phyloP scores from a whole-genome alignment of 768 basidiomycete species.

The Antrodiella citrinella region DNA sequence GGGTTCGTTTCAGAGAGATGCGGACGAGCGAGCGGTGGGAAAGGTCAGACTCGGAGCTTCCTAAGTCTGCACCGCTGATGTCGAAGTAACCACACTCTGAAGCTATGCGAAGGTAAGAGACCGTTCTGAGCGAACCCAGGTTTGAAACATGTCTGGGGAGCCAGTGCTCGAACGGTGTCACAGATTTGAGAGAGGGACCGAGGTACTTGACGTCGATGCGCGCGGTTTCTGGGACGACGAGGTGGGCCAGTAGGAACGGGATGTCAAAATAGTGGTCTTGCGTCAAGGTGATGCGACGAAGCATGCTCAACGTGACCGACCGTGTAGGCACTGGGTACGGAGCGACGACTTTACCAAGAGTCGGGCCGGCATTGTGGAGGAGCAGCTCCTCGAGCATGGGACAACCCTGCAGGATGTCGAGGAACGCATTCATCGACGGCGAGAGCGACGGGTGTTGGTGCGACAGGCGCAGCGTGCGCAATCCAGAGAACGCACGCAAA shows the following conservation, averaged over 20 bases:
- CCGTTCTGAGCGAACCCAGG: background rate
- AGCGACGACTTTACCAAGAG: background rate
- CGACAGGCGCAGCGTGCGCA: background rate
- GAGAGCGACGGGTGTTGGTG: background rate
- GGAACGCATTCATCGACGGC: background rate
- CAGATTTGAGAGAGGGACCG: background rate
- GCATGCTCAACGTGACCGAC: background rate
- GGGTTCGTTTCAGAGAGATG: background rate
- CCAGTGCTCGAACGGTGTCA: background rate
- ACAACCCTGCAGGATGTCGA: background rate
- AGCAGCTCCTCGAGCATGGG: background rate
- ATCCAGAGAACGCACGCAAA: background rate
- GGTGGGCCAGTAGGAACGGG: background rate
- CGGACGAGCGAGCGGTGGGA: background rate
- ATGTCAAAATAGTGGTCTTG: background rate
- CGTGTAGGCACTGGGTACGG: background rate
- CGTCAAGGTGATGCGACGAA: background rate
- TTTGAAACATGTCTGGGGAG: background rate
- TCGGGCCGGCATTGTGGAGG: background rate
- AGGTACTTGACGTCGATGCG: background rate
- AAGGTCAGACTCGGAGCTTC: background rate
- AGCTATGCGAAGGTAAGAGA: background rate
- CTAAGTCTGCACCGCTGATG: background rate
- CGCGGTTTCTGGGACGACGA: background rate
- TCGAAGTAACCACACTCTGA: background rate